Evolutionary conservation across 164 flowering plant species (phyloP), one percentile per base, ranked within the genome.

Genomic region (Chimonanthus praecox): DNA sequence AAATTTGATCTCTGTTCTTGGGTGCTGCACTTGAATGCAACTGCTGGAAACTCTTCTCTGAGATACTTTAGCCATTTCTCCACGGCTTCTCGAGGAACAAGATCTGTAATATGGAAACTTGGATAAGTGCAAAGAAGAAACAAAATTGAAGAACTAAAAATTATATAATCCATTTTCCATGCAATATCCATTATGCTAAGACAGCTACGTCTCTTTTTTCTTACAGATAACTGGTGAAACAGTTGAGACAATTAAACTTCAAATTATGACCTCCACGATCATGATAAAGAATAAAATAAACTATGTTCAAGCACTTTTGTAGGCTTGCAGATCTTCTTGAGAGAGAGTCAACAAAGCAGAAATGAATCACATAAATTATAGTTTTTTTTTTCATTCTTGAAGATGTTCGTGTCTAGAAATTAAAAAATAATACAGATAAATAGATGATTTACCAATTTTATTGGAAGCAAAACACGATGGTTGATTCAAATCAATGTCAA

Each of bases 31-130:
- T 92, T 96, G 76, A 96, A 94, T 51, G 99, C 99, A 78, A 94
- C 97, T 7, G 99, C 84, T 47, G 99, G 97, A 49, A 92, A 79
- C 76, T 95, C 99, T 84, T 92, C 98, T 74, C 97, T 82, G 33
- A 94, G 89, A 83, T 94, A 90, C 74, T 84, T 88, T 69, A 95
- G 95, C 99, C 99, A 95, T 84, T 92, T 93, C 76, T 93, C 97
- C 73, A 80, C 95, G 80, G 98, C 87, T 83, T 93, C 99, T 47
- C 92, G 87, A 54, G 99, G 99, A 60, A 94, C 99, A 85, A 95
- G 99, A 87, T 95, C 99, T 95, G 84, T 74, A 18, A 78, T 61
- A 45, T 5, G 18, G 62, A 10, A 71, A 50, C 3, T 51, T 51
- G 49, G 44, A 58, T 9, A 58, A 44, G 16, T 44, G 47, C 16